These are phyloP conservation scores for Microbotryum silenes-acaulis DNA, from an alignment of 1,284 basidiomycete species.

Conservation along the genomic window DNA sequence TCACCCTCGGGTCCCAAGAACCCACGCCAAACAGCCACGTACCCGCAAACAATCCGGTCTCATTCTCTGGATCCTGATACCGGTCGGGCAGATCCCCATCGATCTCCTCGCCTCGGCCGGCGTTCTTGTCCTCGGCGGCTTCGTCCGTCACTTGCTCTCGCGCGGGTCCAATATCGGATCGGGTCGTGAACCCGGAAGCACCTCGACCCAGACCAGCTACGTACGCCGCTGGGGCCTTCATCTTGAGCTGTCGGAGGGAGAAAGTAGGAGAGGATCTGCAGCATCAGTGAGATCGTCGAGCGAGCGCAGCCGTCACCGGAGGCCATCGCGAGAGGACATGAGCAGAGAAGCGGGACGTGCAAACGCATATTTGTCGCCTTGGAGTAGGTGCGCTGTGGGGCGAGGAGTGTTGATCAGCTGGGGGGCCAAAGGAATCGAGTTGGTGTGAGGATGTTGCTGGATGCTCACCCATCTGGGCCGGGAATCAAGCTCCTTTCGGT, in stretches of 20 bases:
- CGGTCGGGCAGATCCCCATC: slow-evolving; percentile 73
- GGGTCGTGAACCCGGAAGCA: slow-evolving; percentile 95
- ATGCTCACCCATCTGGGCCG: no score
- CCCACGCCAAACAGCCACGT: not conserved
- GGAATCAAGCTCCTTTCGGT: no score
- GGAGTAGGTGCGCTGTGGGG: slow-evolving; percentile 1
- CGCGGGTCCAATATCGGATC: slow-evolving; percentile 97
- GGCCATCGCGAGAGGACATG: no score
- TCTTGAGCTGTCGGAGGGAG: not conserved
- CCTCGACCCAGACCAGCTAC: slow-evolving; percentile 94
- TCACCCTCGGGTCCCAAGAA: not conserved
- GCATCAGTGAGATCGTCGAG: no score
- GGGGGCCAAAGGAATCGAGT: no score
- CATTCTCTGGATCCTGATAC: slow-evolving; percentile 95
- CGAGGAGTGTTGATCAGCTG: not conserved
- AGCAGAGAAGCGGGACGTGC: not conserved
- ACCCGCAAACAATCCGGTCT: slow-evolving; percentile 86
- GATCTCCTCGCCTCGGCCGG: slow-evolving; percentile 68
- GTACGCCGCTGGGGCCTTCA: slow-evolving; percentile 73
- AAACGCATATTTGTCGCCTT: slow-evolving; percentile 31
- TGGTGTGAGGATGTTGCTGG: no score
- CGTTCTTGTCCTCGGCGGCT: slow-evolving; percentile 16
- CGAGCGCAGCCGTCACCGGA: not conserved
- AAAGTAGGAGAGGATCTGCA: not conserved
- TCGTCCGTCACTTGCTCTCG: slow-evolving; percentile 78